Evolutionary conservation across 2,329 filamentous ascomycete species (phyloP), one percentile per base, ranked within the genome.

Genomic region (Dendrostoma leiphaemia): DNA sequence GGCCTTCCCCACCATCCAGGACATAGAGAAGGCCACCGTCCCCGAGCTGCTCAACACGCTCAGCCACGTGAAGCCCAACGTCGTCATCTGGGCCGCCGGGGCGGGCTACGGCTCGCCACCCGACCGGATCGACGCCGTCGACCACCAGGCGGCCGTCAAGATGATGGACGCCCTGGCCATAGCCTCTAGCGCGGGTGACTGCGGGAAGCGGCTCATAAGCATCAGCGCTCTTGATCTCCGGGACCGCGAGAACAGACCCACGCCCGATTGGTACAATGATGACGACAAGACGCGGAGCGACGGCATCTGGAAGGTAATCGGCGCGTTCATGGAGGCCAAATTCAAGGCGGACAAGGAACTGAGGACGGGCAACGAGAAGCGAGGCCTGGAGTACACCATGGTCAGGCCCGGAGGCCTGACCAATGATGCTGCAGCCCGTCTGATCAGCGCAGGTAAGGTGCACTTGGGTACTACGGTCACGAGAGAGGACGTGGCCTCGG

Each of bases 201-300:
- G 46, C 12, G 69, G 71, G 0, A 74, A 70, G 54, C 65, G 75
- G n/a, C 75, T 75, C 56, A 65, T 80, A 53, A 70, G 74, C 47
- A 69, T 78, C 50, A 75, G 72, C 7, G 74, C 76, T 0, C 62
- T 77, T 1, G 71, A 77, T 57, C 67, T 76, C 19, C 64, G 77
- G 19, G 74, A 75, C 62, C 65, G 68, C 1, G 66, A 67, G 52
- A 61, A 59, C 29, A 66, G 60, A 62, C 67, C 69, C 3, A 65
- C 65, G 31, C 76, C 73, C 26, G 67, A 66, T 17, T 78, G 73
- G 75, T 77, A 77, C 58, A 64, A 67, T 23, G 69, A 74, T 3
- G 64, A 60, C 23, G 73, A 75, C 51, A 57, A 61, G 23, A 63
- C 66, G 32, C 53, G 65, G 35, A 72, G 69, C 50, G 64, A 70